These are phyloP conservation scores for Aspergillus steynii DNA, from an alignment of 495 filamentous ascomycete species.

Conservation along the genomic window DNA sequence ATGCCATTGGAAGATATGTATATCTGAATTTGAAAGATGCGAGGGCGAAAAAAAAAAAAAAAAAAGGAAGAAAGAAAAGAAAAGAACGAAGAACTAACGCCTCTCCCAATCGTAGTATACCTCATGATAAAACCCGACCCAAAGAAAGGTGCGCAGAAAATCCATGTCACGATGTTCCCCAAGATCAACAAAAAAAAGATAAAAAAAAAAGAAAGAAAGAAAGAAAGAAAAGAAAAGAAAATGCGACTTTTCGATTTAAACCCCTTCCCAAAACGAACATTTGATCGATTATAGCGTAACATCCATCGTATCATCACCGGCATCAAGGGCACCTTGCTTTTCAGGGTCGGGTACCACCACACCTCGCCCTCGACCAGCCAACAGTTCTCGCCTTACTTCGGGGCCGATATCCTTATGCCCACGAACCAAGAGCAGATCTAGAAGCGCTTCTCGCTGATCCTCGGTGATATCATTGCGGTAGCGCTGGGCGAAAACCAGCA, in stretches of 20 bases:
- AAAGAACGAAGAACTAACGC: slow-evolving; percentile 13
- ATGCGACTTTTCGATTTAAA: slow-evolving; percentile 1
- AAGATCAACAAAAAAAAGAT: neutral
- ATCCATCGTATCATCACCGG: slow-evolving; percentile 93
- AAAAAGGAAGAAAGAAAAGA: neutral
- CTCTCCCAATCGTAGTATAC: neutral
- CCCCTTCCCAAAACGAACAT: neutral
- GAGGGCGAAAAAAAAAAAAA: neutral
- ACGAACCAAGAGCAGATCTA: slow-evolving; percentile 83
- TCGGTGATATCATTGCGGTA: slow-evolving; percentile 93
- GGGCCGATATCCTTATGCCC: slow-evolving; percentile 89
- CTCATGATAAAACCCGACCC: neutral
- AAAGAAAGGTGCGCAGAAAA: neutral
- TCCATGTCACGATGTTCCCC: neutral
- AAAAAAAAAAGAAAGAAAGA: neutral
- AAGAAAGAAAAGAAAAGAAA: neutral
- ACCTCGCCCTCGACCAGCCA: slow-evolving; percentile 86
- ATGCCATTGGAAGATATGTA: neutral
- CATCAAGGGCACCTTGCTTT: slow-evolving; percentile 55
- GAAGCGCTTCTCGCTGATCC: slow-evolving; percentile 86
- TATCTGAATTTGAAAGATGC: neutral
- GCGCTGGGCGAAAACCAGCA: slow-evolving; percentile 88
- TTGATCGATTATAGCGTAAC: slow-evolving; percentile 32
- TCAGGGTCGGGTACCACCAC: slow-evolving; percentile 60
- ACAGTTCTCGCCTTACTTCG: slow-evolving; percentile 85